These are phyloP conservation scores for Aspergillus phoenicis DNA, from an alignment of 2,329 filamentous ascomycete species.

Conservation along the genomic window DNA sequence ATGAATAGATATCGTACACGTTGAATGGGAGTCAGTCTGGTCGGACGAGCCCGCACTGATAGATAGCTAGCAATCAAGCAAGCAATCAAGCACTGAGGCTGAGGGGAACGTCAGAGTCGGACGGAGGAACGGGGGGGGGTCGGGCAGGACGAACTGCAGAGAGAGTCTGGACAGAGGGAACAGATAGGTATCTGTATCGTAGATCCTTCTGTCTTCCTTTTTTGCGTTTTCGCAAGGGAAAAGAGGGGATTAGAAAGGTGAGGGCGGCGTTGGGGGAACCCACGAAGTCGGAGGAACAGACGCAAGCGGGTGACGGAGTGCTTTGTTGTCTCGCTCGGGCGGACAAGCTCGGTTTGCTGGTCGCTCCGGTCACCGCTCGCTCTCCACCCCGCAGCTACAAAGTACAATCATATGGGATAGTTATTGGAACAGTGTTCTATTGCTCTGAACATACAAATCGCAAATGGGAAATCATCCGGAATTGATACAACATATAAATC, in stretches of 20 bases:
- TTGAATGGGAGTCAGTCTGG: too few species aligned
- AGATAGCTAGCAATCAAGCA: too few species aligned
- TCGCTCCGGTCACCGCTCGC: constrained; percentile 28
- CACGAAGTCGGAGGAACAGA: constrained; percentile 10
- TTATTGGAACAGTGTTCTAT: background rate
- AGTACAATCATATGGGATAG: background rate
- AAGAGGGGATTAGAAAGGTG: constrained; percentile 6
- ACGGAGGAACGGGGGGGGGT: too few species aligned
- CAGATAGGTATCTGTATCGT: too few species aligned
- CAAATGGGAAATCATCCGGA: background rate
- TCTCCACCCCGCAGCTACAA: constrained; percentile 19
- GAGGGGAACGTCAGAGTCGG: too few species aligned
- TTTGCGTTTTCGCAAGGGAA: background rate
- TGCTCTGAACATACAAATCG: constrained; percentile 1
- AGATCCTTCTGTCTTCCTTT: too few species aligned
- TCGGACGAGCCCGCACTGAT: too few species aligned
- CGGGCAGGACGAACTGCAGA: too few species aligned
- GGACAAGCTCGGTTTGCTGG: constrained; percentile 13
- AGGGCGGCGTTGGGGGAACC: constrained; percentile 7
- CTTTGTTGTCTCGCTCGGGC: constrained; percentile 26
- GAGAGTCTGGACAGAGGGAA: too few species aligned
- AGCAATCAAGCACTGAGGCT: too few species aligned
- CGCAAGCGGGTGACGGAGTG: constrained; percentile 20
- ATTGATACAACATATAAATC: background rate
- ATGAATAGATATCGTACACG: background rate